Evolutionary conservation across 345 rosid species (phyloP).

Genomic region (Dipteronia dyeriana): DNA sequence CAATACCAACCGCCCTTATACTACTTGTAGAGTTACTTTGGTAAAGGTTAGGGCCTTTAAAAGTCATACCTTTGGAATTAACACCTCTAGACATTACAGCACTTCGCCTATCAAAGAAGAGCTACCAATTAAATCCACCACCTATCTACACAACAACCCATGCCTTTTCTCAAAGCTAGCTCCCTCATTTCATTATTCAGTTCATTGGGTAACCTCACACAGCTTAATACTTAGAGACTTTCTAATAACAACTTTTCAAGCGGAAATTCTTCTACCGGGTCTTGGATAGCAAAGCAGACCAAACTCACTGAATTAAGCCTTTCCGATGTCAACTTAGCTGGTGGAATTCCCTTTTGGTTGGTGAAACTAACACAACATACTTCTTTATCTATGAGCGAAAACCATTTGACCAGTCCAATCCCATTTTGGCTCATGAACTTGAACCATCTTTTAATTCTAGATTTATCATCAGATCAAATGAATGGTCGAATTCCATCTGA

Average conservation of each 20-base stretch:
- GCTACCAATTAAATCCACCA: too few relatives aligned
- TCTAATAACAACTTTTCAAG: not conserved
- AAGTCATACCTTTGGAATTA: too few relatives aligned
- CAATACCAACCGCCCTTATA: too few relatives aligned
- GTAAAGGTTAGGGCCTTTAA: too few relatives aligned
- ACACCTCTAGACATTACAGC: too few relatives aligned
- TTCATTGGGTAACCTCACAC: constrained; percentile 1
- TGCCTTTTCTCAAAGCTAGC: too few relatives aligned
- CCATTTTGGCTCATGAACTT: too few relatives aligned
- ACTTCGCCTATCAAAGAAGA: too few relatives aligned
- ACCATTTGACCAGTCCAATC: too few relatives aligned
- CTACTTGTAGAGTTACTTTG: too few relatives aligned
- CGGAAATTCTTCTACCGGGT: not conserved
- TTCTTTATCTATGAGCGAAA: rapidly evolving
- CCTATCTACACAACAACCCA: too few relatives aligned
- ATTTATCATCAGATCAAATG: not conserved
- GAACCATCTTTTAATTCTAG: not conserved
- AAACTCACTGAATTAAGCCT: not conserved
- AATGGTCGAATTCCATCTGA: not conserved
- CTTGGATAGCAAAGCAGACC: constrained; percentile 1
- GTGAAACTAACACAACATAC: constrained; percentile 7
- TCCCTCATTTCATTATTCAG: too few relatives aligned
- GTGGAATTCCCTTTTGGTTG: not conserved
- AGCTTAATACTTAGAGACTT: not conserved
- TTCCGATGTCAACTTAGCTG: not conserved